Conservation (phyloP, 495 filamentous ascomycete species). For the Penicillium cosmopolitanum region DNA sequence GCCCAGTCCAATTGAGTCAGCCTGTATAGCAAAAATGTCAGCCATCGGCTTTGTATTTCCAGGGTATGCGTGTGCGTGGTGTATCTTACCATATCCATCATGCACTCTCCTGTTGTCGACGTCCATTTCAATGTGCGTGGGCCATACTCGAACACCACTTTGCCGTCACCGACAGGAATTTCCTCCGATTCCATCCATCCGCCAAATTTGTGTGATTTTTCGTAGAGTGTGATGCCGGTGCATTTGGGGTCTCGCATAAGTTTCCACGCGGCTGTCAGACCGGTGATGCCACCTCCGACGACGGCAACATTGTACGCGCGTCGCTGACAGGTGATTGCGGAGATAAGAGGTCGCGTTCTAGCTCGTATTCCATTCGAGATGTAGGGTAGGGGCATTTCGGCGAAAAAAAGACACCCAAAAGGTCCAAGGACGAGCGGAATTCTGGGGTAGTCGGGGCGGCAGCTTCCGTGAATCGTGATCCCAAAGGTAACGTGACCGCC, state of each 20-base stretch:
- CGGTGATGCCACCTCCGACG: conserved; percentile 88
- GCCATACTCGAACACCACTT: conserved; percentile 81
- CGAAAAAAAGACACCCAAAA: conserved; percentile 3
- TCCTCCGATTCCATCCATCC: conserved; percentile 81
- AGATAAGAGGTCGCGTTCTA: conserved; percentile 21
- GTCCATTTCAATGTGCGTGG: conserved; percentile 75
- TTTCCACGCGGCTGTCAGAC: conserved; percentile 79
- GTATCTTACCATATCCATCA: conserved; percentile 61
- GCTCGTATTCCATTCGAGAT: conserved; percentile 26
- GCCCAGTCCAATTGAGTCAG: conserved; percentile 55
- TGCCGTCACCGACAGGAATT: conserved; percentile 60
- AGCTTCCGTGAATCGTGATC: too few relatives aligned
- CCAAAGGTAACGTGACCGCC: too few relatives aligned
- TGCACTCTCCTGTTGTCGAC: conserved; percentile 46
- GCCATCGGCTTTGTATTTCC: neutral
- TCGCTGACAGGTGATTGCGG: conserved; percentile 20
- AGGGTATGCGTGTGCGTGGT: neutral
- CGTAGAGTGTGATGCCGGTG: conserved; percentile 75
- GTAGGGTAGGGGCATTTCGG: conserved; percentile 38
- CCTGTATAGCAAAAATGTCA: conserved; percentile 7
- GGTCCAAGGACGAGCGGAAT: conserved; percentile 5
- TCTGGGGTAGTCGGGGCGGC: neutral
- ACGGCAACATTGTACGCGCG: conserved; percentile 64
- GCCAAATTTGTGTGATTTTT: conserved; percentile 67
- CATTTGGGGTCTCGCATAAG: conserved; percentile 62